Evolutionary conservation across 495 filamentous ascomycete genomes (phyloP), one percentile per base, ranked within the genome.

Genomic region (Eremomyces bilateralis): DNA sequence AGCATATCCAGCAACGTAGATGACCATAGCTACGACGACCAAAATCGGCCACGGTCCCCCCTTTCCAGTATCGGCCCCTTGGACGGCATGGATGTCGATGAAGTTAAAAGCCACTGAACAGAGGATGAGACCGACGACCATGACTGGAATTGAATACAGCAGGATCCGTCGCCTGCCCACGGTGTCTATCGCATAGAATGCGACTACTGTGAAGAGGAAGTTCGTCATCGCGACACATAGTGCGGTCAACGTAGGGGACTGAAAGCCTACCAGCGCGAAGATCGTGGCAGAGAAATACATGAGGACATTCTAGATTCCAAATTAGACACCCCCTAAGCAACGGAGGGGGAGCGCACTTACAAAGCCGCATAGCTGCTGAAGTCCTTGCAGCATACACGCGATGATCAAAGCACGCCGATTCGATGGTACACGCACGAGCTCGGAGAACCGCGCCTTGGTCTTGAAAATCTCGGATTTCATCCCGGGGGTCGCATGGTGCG

Each of bases 231-330:
- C 84, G 21, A 93, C 74, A 3, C 71, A 70, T 27, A 92, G 64
- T 2, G 80, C 78, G 2, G 75, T 81, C 30, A 85, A 61, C 0
- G 80, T 91, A 18, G 84, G 84, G 13, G 69, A 73, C 20, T 62
- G 61, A 52, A 93, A 92, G 2, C 76, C 75, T 15, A 91, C 59
- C 20, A 81, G 56, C 8, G 71, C 61, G 51, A 94, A 94, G 20
- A 94, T 80, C 3, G 82, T 91, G 3, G 81, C 79, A 4, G 80
- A 84, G 51, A 84, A 93, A 51, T 94, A 94, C 84, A 94, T 94
- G 10, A 93, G 63, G 31, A 75, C 76, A 54, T 91, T 92, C 69
- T 75, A 44, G 15, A 8, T 10, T 10, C n/a, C n/a, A n/a, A n/a
- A n/a, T n/a, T n/a, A n/a, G n/a, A n/a, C n/a, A n/a, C n/a, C n/a